Conservation (phyloP, 768 basidiomycete genomes). For the Lentinus tigrinus region DNA sequence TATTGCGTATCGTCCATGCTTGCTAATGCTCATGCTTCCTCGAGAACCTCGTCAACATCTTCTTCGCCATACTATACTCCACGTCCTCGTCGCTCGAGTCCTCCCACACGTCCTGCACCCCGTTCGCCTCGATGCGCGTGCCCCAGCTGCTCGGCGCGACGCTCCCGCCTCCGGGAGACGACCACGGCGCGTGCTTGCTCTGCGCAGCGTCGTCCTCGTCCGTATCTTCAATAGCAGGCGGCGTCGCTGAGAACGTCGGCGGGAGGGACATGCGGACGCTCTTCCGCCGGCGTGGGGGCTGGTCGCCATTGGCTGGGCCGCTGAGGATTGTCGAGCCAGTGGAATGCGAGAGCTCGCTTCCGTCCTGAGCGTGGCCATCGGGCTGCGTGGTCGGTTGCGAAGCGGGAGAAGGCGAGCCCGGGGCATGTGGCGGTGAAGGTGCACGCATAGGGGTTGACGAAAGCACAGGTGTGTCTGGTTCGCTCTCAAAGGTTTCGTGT, state of each 20-base stretch:
- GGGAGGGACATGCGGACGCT: conserved; percentile 77
- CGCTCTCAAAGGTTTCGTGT: conserved; percentile 49
- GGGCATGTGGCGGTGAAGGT: too few species aligned
- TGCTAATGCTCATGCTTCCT: conserved; percentile 29
- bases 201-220: conserved; percentile 40
- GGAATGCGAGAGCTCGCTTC: conserved; percentile 31
- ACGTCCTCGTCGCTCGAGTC: conserved; percentile 74
- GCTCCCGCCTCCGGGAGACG: conserved; percentile 6
- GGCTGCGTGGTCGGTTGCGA: conserved; percentile 14
- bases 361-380: conserved; percentile 7
- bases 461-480: conserved; percentile 24
- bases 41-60: conserved; percentile 46
- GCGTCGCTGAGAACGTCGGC: conserved; percentile 73
- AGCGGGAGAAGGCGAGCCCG: conserved; percentile 7
- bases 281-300: conserved; percentile 44
- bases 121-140: conserved; percentile 16
- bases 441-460: not conserved
- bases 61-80: conserved; percentile 59
- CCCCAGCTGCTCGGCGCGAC: conserved; percentile 24
- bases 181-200: conserved; percentile 23
- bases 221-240: conserved; percentile 51
- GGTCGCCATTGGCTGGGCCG: not conserved
- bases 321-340: conserved; percentile 23
- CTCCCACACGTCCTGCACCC: conserved; percentile 53
- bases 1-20: too few species aligned